Evolutionary conservation across 2,329 filamentous ascomycete species (phyloP), one percentile per base, ranked within the genome.

Genomic region (Pestalotiopsis sp.): DNA sequence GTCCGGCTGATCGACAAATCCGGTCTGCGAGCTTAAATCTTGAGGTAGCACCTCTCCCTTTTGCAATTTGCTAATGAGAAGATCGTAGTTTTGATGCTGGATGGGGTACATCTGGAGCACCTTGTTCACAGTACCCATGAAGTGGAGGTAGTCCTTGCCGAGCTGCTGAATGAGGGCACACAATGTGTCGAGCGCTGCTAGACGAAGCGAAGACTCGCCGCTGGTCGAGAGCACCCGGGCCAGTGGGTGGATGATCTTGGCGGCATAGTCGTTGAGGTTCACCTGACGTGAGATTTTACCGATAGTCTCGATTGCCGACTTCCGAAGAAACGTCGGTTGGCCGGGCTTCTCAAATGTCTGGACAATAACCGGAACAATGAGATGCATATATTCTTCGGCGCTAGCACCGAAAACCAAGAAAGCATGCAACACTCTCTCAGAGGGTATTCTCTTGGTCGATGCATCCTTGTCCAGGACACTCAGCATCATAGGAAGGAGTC

Each of bases 381-480:
- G 86, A 78, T 99, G 96, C 96, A 99, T 99, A 79, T 99, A 99
- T 79, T 99, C 96, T 78, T 99, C 96, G 12, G 93, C 93, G 76
- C 95, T 98, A 0, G 95, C 92, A 1, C 97, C 97, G 78, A 99
- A 99, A 0, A 99, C 93, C 36, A 99, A 84, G 80, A 99, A 97
- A 0, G 95, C 95, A 78, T 98, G 96, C 27, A 99, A 85, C 4
- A 99, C 95, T 74, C 92, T 92, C 78, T 98, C 94, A 0, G 95
- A 97, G 2, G 94, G 92, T 14, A 89, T 87, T n/a, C 94, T 88
- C 76, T 94, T 92, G 1, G 87, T 83, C 1, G 92, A 92, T 9
- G 84, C 86, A 77, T 99, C 96, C 72, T 94, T 93, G 73, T 99
- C 95, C 20, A 99, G 87, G 2, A 97, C 93, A 27, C 94, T 93